Evolutionary conservation across 192 early-diverging fungal genomes (phyloP).

Genomic region (Paraglomus brasilianum): DNA sequence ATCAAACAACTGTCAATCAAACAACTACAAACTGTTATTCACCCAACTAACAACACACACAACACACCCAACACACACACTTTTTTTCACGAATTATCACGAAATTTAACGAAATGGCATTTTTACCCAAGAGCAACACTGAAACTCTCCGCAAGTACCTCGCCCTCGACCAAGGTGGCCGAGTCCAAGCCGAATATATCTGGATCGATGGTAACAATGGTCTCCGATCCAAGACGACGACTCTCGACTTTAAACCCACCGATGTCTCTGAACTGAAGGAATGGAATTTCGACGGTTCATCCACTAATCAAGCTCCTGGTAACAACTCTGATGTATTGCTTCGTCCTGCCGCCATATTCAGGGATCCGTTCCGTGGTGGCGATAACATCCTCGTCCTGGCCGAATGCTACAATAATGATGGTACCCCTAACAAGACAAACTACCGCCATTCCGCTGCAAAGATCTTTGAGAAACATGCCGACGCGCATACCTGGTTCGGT

Average conservation of each 20-base stretch:
- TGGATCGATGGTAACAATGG: constrained; percentile 53
- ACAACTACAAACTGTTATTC: no score
- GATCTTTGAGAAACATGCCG: constrained; percentile 42
- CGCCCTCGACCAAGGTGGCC: constrained; percentile 47
- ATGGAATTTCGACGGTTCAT: constrained; percentile 60
- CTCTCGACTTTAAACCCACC: constrained; percentile 38
- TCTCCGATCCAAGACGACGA: constrained; percentile 50
- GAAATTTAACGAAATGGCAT: background rate
- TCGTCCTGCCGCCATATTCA: constrained; percentile 47
- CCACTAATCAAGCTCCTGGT: constrained; percentile 53
- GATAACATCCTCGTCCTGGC: constrained; percentile 54
- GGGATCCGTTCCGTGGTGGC: constrained; percentile 54
- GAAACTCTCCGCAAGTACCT: constrained; percentile 49
- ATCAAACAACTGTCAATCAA: no score
- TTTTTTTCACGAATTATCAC: no score
- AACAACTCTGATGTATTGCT: constrained; percentile 56
- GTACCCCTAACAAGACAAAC: constrained; percentile 55
- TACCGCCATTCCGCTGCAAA: constrained; percentile 42
- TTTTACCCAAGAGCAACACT: background rate
- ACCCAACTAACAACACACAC: no score
- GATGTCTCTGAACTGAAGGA: constrained; percentile 43
- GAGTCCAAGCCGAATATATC: constrained; percentile 53
- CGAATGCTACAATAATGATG: constrained; percentile 55
- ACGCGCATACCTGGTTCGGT: constrained; percentile 52
- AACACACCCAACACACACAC: no score